Evolutionary conservation across 192 early-diverging fungal species (phyloP), one percentile per base, ranked within the genome.

Genomic region (Bifiguratus adelaidae): DNA sequence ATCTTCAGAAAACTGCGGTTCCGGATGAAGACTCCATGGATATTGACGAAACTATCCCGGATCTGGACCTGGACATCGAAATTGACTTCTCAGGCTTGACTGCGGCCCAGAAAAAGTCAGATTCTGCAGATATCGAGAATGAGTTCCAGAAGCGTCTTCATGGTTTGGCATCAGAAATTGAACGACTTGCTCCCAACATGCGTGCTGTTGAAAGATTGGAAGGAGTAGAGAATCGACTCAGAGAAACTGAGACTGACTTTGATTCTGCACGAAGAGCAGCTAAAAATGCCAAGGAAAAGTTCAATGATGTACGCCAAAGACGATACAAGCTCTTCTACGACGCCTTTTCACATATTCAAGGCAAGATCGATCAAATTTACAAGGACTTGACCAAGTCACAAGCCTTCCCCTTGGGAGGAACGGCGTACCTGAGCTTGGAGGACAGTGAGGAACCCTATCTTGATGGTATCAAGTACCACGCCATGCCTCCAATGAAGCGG

Each of bases 401-500:
- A 20, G 76, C 78, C 16, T 93, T 96, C 60, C 89, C 94, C 4
- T 56, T 88, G 44, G 96, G 96, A 7, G 96, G 96, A 13, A 92
- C 86, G 0, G 96, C 96, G 0, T 95, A 97, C 42, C 59, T 99
- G 55, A 88, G 76, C 4, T 61, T 96, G 38, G 94, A 97, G 60
- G 88, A 91, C 40, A 81, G 78, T 16, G 92, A 97, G 63, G 92
- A 97, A 62, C 96, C 96, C 2, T 99, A 93, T 43, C 56, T 91
- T 47, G 78, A 85, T 41, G 94, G 94, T 25, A 77, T 99, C 35
- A 89, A 91, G 48, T 99, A 95, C 70, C 94, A 99, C 56, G 93
- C 96, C 0, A 97, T 97, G 92, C 96, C 96, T 5, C 96, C 96
- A 18, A 86, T 93, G 78, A 99, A 99, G 70, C 82, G 94, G 22